A percentile compares a stretch with the other conserved stretches of the same genome.
phyloP scores from a whole-genome alignment of 257 asterid genomes.

The Solanum paucissectum region DNA sequence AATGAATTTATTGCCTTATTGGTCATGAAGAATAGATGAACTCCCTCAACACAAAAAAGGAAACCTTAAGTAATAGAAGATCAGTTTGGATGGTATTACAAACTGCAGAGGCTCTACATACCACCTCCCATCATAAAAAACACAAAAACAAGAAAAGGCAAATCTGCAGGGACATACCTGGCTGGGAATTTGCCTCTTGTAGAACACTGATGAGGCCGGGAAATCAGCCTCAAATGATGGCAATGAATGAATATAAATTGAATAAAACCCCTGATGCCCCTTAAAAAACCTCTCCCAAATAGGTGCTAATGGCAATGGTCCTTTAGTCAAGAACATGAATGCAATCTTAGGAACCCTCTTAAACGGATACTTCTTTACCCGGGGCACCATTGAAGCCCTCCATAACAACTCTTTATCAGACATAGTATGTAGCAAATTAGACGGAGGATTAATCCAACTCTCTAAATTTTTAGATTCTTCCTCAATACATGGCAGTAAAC shows the following conservation, averaged over 20 bases:
- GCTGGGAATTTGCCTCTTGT: constrained; percentile 37
- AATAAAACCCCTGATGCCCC: constrained; percentile 26
- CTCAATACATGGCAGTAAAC: constrained; percentile 21
- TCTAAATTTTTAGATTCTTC: constrained; percentile 13
- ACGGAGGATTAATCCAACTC: constrained; percentile 34
- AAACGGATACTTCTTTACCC: constrained; percentile 34
- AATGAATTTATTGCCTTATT: not conserved
- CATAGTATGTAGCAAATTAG: constrained; percentile 35
- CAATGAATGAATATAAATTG: constrained; percentile 30
- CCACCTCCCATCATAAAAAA: not conserved
- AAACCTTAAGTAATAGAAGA: not conserved
- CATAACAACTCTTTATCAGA: constrained; percentile 34
- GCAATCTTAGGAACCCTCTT: constrained; percentile 41
- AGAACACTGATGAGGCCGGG: constrained; percentile 27
- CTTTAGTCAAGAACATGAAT: constrained; percentile 45
- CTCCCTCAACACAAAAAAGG: not conserved
- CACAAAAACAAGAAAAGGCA: not conserved
- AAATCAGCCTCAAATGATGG: constrained; percentile 30
- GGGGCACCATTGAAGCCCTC: constrained; percentile 36
- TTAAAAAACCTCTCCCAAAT: constrained; percentile 44
- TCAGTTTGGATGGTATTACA: not conserved
- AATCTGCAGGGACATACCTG: constrained; percentile 22
- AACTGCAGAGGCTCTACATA: not conserved
- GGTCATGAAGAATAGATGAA: not conserved
- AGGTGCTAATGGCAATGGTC: constrained; percentile 45